These are phyloP conservation scores for Gigaspora rosea DNA, from an alignment of 192 early-diverging fungal genomes.

Conservation along the genomic window DNA sequence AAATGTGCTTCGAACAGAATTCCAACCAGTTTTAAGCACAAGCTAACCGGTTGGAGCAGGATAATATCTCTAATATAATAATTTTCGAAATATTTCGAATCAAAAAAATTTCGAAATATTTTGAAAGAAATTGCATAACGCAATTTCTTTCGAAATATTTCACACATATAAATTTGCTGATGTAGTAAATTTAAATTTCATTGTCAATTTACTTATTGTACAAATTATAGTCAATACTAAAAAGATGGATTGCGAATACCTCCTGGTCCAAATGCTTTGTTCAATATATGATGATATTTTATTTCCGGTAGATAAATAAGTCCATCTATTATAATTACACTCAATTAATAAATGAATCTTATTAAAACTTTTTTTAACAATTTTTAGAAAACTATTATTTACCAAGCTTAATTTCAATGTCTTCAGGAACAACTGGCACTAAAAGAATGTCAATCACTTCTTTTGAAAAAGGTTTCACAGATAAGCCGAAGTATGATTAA, in stretches of 20 bases:
- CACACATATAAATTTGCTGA: too few relatives aligned
- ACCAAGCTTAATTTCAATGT: slow-evolving; percentile 94
- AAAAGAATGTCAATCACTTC: slow-evolving; percentile 72
- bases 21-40: too few relatives aligned
- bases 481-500: slow-evolving; percentile 72
- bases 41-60: too few relatives aligned
- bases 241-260: slow-evolving; percentile 37
- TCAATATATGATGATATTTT: slow-evolving; percentile 94
- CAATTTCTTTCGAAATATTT: too few relatives aligned
- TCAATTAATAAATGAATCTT: neutral
- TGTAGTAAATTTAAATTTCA: too few relatives aligned
- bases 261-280: slow-evolving; percentile 93
- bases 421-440: slow-evolving; percentile 67
- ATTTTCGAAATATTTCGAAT: too few relatives aligned
- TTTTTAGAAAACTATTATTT: slow-evolving; percentile 4
- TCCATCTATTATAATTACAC: slow-evolving; percentile 65
- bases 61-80: too few relatives aligned
- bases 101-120: too few relatives aligned
- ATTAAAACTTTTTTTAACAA: neutral
- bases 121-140: too few relatives aligned
- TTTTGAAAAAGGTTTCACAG: slow-evolving; percentile 70
- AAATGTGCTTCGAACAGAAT: too few relatives aligned
- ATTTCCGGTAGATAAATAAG: slow-evolving; percentile 94
- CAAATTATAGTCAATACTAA: too few relatives aligned
- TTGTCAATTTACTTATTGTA: too few relatives aligned